Evolutionary conservation across 768 basidiomycete genomes (phyloP), one percentile per base, ranked within the genome.

Genomic region (Tricholoma terreum): DNA sequence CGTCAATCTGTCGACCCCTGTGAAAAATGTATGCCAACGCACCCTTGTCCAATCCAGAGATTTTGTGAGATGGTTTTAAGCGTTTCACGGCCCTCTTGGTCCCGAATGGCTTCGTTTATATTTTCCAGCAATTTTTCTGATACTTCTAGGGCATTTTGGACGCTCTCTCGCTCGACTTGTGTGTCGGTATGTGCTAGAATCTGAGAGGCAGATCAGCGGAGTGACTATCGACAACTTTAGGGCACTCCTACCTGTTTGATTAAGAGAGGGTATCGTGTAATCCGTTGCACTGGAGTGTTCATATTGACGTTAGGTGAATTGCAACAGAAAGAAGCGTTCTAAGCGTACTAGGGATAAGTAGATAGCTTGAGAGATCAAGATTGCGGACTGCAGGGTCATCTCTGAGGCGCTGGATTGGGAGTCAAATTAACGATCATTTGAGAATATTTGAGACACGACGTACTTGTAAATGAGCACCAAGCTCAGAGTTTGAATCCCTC

Each of bases 221-320:
- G 21, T 42, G n/a, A 34, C 42, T 42, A 52, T 48, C 8, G 14
- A 30, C 38, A 8, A 22, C 24, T 0, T 42, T 11, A 21, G 19
- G 19, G 24, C n/a, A 15, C 31, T 8, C 70, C 17, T 50, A 84
- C 86, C 72, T 92, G 90, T 54, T 86, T 85, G 61, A 98, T 86
- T 31, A 98, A 79, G 0, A 99, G 77, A 0, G 96, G 96, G 67
- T 98, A 99, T 56, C 93, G 81, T 0, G 96, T 97, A 55, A 98
- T 86, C 8, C 96, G 86, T 84, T 97, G 94, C 94, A 95, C 92
- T 94, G 48, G n/a, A 58, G 17, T 40, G 12, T 33, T 21, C 57
- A 36, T 62, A 50, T 40, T 51, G 31, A 34, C 40, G 14, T 30
- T 34, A 14, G 50, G 38, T 38, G 40, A 24, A 14, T 17, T 9